Base-by-base conservation (phyloP, 2,329 filamentous ascomycete species). In the Helminthosporium solani region DNA sequence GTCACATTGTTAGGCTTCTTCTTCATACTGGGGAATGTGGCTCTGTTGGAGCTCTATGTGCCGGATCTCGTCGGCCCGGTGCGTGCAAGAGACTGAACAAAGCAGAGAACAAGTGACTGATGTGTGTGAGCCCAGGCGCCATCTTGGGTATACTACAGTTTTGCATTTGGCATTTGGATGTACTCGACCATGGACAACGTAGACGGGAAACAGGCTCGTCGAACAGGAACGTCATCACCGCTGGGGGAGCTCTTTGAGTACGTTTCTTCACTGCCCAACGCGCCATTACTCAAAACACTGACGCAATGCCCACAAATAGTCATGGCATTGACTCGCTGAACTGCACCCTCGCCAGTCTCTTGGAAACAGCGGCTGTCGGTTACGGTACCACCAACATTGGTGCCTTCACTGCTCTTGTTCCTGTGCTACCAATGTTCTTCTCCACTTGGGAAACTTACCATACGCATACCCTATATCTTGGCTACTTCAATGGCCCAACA, bases 371-470 rank as follows among this genome's bases (percentile, higher is more conserved):
- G 14, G 91, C 92, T 42, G 94, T 99, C 86, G 92, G 88, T 20
- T 80, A 96, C 41, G 94, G 94, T 33, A 83, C 88, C 3, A 89
- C 88, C 15, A 85, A 84, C 53, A 83, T 89, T 16, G 94, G 94
- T 56, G 86, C 94, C 46, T 95, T 96, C 68, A 97, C 94, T 1
- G 90, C 91, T 1, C 77, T 99, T 34, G 84, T 92, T 50, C 94
- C 94, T 1, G 95, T 90, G 60, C 76, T 99, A 35, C 89, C 94
- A 49, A 99, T 99, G 94, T 99, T 96, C 78, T 96, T 99, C 75
- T 96, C 92, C 2, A 99, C 94, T 2, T 99, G 94, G 94, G 94
- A 99, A 74, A 99, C 94, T 1, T 99, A 96, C 70, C 94, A 99
- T 73, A 96, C 94, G 4, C 94, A 99, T 70, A 97, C 94, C 0